phyloP scores from a whole-genome alignment of 352 stramenopile genomes.

The Phytophthora quininea region DNA sequence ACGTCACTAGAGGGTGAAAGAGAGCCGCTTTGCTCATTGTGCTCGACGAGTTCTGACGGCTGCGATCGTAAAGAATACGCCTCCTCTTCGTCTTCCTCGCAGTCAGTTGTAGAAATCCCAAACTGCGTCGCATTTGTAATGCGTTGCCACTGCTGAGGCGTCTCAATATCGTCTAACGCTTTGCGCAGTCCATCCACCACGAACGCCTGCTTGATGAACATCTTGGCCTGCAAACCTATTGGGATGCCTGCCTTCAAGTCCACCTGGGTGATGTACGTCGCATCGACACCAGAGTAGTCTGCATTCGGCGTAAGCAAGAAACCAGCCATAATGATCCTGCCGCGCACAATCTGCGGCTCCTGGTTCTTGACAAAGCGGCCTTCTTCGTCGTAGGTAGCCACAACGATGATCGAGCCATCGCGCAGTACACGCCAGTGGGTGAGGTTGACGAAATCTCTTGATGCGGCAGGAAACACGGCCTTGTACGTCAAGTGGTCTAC shows the following conservation, averaged over 20 bases:
- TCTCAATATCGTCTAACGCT: slow-evolving; percentile 58
- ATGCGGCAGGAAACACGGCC: slow-evolving; percentile 58
- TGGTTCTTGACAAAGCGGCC: slow-evolving; percentile 46
- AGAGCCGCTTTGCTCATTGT: slow-evolving; percentile 20
- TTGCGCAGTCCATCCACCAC: slow-evolving; percentile 64
- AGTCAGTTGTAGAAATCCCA: slow-evolving; percentile 48
- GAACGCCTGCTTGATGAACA: slow-evolving; percentile 77
- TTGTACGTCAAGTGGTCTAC: slow-evolving; percentile 79
- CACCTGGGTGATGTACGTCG: slow-evolving; percentile 73
- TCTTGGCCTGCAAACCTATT: slow-evolving; percentile 58
- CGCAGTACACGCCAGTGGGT: slow-evolving; percentile 74
- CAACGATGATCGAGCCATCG: slow-evolving; percentile 59
- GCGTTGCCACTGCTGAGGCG: slow-evolving; percentile 23
- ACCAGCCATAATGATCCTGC: slow-evolving; percentile 56
- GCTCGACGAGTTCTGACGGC: slow-evolving; percentile 17
- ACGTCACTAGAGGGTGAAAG: slow-evolving; percentile 18
- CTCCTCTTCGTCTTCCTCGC: slow-evolving; percentile 52
- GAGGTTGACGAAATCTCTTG: slow-evolving; percentile 71
- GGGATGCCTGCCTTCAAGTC: slow-evolving; percentile 69
- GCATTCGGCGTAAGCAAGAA: slow-evolving; percentile 69
- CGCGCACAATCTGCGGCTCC: slow-evolving; percentile 59
- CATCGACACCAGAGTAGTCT: slow-evolving; percentile 58
- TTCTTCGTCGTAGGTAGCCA: slow-evolving; percentile 50
- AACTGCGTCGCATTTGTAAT: slow-evolving; percentile 64
- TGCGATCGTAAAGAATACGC: slow-evolving; percentile 28